These are phyloP conservation scores for Phytophthora tubulina DNA, from an alignment of 352 stramenopile species.

Conservation along the genomic window DNA sequence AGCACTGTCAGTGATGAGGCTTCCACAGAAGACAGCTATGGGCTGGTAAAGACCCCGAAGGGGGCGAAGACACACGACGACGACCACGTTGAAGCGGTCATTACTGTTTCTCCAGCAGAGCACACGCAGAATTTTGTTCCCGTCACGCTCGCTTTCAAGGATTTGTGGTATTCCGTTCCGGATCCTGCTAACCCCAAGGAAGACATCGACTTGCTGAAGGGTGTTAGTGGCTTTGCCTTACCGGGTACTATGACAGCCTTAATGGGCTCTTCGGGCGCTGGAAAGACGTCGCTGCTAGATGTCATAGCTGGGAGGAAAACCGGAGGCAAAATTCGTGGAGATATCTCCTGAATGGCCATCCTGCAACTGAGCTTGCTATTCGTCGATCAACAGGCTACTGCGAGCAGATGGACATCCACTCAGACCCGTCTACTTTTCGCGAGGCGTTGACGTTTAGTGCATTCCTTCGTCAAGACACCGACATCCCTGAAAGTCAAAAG, in stretches of 20 bases:
- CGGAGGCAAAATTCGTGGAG: conserved; percentile 21
- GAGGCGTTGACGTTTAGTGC: conserved; percentile 52
- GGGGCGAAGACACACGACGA: too few relatives aligned
- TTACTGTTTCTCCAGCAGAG: background rate
- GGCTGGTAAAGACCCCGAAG: conserved; percentile 27
- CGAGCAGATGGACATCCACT: conserved; percentile 89
- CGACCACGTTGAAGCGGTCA: background rate
- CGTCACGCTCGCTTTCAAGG: conserved; percentile 47
- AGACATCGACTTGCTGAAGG: conserved; percentile 76
- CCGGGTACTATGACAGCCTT: conserved; percentile 66
- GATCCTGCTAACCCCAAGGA: conserved; percentile 37
- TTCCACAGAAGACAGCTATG: conserved; percentile 10
- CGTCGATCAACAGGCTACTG: conserved; percentile 55
- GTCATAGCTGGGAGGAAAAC: conserved; percentile 31
- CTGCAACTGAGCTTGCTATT: conserved; percentile 36
- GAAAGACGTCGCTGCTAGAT: conserved; percentile 41
- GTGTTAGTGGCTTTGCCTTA: conserved; percentile 57
- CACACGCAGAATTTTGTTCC: conserved; percentile 38
- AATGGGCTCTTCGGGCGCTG: conserved; percentile 70
- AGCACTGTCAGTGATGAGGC: background rate
- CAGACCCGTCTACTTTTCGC: conserved; percentile 80
- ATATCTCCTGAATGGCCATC: conserved; percentile 30
- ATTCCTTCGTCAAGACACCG: conserved; percentile 25
- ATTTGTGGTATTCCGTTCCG: conserved; percentile 54
- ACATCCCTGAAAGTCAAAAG: conserved; percentile 20